Evolutionary conservation across 164 flowering plant species (phyloP).

Genomic region (Cinnamomum micranthum): DNA sequence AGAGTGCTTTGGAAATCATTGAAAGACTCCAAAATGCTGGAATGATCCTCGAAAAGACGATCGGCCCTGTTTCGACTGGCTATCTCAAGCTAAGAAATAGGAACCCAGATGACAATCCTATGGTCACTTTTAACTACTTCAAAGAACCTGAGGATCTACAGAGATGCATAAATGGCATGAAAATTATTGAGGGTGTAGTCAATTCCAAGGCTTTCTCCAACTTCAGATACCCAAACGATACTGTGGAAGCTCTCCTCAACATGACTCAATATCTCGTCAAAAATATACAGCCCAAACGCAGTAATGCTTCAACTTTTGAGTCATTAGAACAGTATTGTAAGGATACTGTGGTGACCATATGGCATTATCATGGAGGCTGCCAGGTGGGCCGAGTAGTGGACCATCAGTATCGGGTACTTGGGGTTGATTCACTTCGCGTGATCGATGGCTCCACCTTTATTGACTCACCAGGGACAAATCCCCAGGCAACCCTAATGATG

Average conservation of each 20-base stretch:
- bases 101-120: constrained; percentile 45
- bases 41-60: constrained; percentile 51
- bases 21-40: constrained; percentile 17
- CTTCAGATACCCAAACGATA: constrained; percentile 29
- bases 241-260: constrained; percentile 29
- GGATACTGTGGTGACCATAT: constrained; percentile 84
- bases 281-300: constrained; percentile 47
- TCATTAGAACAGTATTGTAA: constrained; percentile 56
- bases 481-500: constrained; percentile 93
- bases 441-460: constrained; percentile 68
- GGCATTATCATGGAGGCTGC: constrained; percentile 95
- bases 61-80: constrained; percentile 24
- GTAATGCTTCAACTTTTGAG: constrained; percentile 25
- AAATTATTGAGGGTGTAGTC: constrained; percentile 34
- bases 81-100: constrained; percentile 40
- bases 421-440: constrained; percentile 40
- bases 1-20: constrained; percentile 4
- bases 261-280: constrained; percentile 34
- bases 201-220: constrained; percentile 40
- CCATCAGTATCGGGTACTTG: constrained; percentile 9
- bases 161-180: constrained; percentile 54
- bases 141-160: constrained; percentile 2
- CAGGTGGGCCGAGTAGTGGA: constrained; percentile 50
- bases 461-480: constrained; percentile 84
- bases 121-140: constrained; percentile 32